Conservation (phyloP, 1,284 basidiomycete genomes). For the Grifola frondosa region DNA sequence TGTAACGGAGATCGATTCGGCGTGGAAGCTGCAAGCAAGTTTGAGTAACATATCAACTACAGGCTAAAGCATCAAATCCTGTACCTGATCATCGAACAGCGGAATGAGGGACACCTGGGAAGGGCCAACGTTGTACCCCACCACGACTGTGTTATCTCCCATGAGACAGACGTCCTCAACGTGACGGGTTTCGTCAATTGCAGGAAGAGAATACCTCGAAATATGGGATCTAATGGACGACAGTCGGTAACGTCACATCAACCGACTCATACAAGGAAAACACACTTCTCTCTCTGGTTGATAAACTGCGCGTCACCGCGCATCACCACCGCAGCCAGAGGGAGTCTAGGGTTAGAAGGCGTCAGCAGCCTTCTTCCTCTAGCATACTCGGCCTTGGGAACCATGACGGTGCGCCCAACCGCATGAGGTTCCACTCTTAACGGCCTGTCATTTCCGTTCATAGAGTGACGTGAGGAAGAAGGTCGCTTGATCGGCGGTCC, state of each 20-base stretch:
- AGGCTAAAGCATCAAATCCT: conserved; percentile 4
- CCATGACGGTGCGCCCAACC: conserved; percentile 25
- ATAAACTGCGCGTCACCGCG: conserved; percentile 52
- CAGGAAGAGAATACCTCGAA: conserved; percentile 43
- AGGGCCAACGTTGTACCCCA: conserved; percentile 41
- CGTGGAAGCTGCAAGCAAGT: conserved; percentile 13
- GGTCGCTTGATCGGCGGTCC: too few relatives aligned
- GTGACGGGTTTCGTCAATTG: conserved; percentile 32
- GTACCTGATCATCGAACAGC: conserved; percentile 29
- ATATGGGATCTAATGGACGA: conserved; percentile 34
- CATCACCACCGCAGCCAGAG: conserved; percentile 49
- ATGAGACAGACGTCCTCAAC: conserved; percentile 41
- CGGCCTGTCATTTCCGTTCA: too few relatives aligned
- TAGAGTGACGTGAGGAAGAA: too few relatives aligned
- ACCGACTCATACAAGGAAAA: conserved; percentile 14
- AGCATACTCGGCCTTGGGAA: conserved; percentile 41
- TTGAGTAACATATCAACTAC: conserved; percentile 9
- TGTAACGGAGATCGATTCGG: conserved; percentile 30
- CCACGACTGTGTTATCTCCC: conserved; percentile 37
- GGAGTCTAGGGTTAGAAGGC: conserved; percentile 33
- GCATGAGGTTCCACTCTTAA: too few relatives aligned
- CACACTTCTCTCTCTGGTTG: conserved; percentile 33
- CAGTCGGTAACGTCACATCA: conserved; percentile 13
- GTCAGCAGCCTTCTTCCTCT: conserved; percentile 44
- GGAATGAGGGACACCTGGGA: conserved; percentile 43